These are phyloP conservation scores for Kernera saxatilis DNA, from an alignment of 345 rosid species.

Conservation along the genomic window DNA sequence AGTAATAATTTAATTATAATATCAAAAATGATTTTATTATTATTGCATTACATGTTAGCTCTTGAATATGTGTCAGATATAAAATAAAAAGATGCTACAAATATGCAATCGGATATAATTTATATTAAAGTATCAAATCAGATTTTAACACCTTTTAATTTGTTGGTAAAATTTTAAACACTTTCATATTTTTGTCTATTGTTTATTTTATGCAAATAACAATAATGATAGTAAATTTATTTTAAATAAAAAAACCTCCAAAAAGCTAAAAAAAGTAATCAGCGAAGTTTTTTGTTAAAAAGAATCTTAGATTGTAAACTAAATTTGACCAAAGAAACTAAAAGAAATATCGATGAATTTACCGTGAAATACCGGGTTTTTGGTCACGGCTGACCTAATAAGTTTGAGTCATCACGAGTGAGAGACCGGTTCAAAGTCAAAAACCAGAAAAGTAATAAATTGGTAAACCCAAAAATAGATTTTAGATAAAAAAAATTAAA, in stretches of 20 bases:
- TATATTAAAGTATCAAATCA: neutral
- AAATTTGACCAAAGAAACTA: conserved; percentile 17
- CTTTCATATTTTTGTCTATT: neutral
- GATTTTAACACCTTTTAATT: neutral
- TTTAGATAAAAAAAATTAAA: neutral
- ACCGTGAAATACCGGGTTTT: conserved; percentile 9
- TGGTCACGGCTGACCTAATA: conserved; percentile 23
- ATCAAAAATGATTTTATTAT: neutral
- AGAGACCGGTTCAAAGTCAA: conserved; percentile 36
- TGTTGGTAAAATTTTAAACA: neutral
- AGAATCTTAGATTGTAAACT: conserved; percentile 9
- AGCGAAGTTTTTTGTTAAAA: neutral
- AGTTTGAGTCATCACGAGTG: conserved; percentile 18
- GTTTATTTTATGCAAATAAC: neutral
- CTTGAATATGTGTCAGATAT: neutral
- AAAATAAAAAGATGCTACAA: neutral
- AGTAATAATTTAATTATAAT: neutral
- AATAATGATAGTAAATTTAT: neutral
- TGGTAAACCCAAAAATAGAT: conserved; percentile 14
- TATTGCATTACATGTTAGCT: neutral
- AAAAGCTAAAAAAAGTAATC: neutral
- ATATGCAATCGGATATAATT: neutral
- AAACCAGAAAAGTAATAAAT: conserved; percentile 19
- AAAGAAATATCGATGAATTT: neutral
- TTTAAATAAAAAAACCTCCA: neutral